Evolutionary conservation across 805 yeast species (phyloP).

Genomic region (Candida ovalis): DNA sequence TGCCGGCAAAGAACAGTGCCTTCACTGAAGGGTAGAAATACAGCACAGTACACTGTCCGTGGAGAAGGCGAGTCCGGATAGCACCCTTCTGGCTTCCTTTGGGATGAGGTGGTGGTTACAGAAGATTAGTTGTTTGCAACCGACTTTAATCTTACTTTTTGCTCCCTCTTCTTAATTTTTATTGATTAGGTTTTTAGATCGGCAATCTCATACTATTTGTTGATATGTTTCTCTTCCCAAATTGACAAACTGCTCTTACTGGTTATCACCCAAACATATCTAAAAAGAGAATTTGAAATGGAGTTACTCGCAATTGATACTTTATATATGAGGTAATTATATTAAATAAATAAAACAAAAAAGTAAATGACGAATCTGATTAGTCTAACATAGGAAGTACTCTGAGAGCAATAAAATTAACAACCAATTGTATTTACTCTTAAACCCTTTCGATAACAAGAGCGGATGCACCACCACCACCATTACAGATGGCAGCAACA

Average conservation of each 20-base stretch:
- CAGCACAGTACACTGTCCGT: conserved; percentile 41
- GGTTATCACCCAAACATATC: too few species aligned
- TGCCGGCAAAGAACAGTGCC: conserved; percentile 31
- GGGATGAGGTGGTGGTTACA: conserved; percentile 18
- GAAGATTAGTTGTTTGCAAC: conserved; percentile 22
- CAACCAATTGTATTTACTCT: background rate
- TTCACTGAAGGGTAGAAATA: conserved; percentile 42
- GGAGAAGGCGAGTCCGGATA: conserved; percentile 37
- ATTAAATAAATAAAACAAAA: background rate
- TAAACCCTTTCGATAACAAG: conserved; percentile 74
- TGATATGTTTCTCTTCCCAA: too few species aligned
- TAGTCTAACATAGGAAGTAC: background rate
- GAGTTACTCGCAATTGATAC: too few species aligned
- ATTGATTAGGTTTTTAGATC: background rate
- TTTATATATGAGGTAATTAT: background rate
- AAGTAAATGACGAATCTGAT: background rate
- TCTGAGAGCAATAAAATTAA: background rate
- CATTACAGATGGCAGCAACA: conserved; percentile 95
- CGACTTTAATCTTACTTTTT: conserved; percentile 10
- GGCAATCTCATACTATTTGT: too few species aligned
- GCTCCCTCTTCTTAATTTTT: background rate
- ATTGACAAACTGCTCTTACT: too few species aligned
- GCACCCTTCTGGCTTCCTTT: conserved; percentile 34
- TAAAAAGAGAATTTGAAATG: too few species aligned
- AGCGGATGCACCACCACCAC: conserved; percentile 99